Evolutionary conservation across 805 yeast species (phyloP).

Genomic region (Suhomyces vadensis): DNA sequence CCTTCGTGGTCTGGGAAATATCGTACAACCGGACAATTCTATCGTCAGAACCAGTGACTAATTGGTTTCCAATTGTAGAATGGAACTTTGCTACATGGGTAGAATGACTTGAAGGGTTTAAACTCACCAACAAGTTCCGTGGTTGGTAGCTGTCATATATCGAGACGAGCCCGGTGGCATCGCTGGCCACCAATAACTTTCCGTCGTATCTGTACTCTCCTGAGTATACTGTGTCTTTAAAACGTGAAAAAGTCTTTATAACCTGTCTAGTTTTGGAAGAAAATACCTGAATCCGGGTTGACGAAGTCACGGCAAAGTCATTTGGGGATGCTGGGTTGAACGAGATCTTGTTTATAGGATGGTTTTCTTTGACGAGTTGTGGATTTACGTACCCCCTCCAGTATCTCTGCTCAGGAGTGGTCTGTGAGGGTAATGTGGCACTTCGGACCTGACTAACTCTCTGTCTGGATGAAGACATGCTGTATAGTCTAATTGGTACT

Average conservation of each 20-base stretch:
- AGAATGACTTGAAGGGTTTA: constrained; percentile 83
- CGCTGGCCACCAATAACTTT: constrained; percentile 88
- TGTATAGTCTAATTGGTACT: not conserved
- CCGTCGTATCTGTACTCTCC: constrained; percentile 94
- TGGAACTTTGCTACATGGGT: constrained; percentile 94
- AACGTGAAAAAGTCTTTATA: constrained; percentile 77
- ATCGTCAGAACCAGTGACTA: constrained; percentile 91
- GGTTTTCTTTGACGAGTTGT: constrained; percentile 89
- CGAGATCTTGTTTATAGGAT: constrained; percentile 82
- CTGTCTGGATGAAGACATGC: constrained; percentile 73
- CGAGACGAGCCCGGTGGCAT: constrained; percentile 90
- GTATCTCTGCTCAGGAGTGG: constrained; percentile 90
- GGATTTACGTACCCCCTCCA: constrained; percentile 88
- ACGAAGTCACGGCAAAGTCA: constrained; percentile 90
- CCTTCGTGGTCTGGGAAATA: constrained; percentile 64
- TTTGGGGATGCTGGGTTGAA: constrained; percentile 86
- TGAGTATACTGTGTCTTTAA: constrained; percentile 87
- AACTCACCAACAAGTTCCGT: constrained; percentile 72
- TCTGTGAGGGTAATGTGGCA: constrained; percentile 77
- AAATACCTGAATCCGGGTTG: constrained; percentile 88
- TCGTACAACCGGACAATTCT: constrained; percentile 85
- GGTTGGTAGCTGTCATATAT: constrained; percentile 84
- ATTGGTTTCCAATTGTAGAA: constrained; percentile 67
- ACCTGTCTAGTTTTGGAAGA: constrained; percentile 95
- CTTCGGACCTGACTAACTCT: constrained; percentile 65